These are phyloP conservation scores for Wolfiporia cocos DNA, from an alignment of 1,284 basidiomycete species.

Conservation along the genomic window DNA sequence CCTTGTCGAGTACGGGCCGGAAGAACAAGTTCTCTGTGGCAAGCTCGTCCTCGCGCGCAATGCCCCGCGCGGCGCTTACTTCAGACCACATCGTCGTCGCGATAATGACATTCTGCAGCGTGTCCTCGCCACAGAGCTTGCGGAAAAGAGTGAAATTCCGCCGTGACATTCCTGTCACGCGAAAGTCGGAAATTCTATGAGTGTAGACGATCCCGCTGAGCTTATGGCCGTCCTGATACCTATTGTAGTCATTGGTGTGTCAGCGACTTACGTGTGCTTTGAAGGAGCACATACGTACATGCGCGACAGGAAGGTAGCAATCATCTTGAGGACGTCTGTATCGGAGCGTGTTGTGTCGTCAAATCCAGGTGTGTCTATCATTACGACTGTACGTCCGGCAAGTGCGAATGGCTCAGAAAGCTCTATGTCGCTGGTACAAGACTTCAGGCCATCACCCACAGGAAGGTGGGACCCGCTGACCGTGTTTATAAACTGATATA, in stretches of 20 bases:
- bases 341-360: slow-evolving; percentile 16
- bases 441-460: slow-evolving; percentile 20
- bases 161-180: slow-evolving; percentile 44
- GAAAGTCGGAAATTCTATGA: slow-evolving; percentile 47
- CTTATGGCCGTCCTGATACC: slow-evolving; percentile 33
- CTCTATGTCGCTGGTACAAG: slow-evolving; percentile 14
- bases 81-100: slow-evolving; percentile 49
- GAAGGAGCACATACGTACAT: slow-evolving; percentile 9
- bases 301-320: slow-evolving; percentile 8
- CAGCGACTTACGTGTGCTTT: background rate
- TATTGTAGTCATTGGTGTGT: slow-evolving; percentile 10
- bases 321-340: slow-evolving; percentile 13
- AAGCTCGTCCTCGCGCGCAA: slow-evolving; percentile 15
- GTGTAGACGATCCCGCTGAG: slow-evolving; percentile 49
- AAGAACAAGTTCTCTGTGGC: slow-evolving; percentile 14
- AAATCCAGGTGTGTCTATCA: slow-evolving; percentile 20
- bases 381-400: slow-evolving; percentile 6
- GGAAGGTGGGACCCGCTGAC: slow-evolving; percentile 25
- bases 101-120: slow-evolving; percentile 42
- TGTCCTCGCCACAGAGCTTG: slow-evolving; percentile 42
- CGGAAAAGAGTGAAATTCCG: slow-evolving; percentile 47
- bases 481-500: slow-evolving; percentile 31
- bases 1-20: slow-evolving; percentile 14
- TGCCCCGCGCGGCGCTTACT: slow-evolving; percentile 20
- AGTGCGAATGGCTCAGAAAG: slow-evolving; percentile 6